These are phyloP conservation scores for Trametes cinnabarina DNA, from an alignment of 768 basidiomycete genomes.

Conservation along the genomic window DNA sequence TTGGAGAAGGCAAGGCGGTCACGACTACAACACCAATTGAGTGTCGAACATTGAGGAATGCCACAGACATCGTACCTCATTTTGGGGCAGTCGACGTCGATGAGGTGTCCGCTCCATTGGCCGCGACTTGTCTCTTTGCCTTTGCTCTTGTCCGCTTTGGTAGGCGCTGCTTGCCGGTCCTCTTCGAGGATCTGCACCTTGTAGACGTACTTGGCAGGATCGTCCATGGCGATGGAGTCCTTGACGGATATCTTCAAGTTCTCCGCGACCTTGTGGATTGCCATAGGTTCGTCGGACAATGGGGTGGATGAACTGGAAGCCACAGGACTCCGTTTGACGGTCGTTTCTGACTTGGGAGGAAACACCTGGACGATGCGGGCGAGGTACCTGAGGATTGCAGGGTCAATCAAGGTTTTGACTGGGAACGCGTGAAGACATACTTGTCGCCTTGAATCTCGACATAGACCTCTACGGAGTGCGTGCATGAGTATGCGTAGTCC, in stretches of 20 bases:
- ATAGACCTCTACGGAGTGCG: conserved; percentile 60
- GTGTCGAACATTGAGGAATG: not conserved
- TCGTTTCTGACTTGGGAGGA: conserved; percentile 42
- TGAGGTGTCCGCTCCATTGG: conserved; percentile 70
- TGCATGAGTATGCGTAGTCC: not conserved
- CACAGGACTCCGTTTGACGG: conserved; percentile 9
- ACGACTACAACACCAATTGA: conserved; percentile 52
- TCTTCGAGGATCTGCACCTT: conserved; percentile 80
- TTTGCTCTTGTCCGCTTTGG: conserved; percentile 56
- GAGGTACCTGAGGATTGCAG: conserved; percentile 57
- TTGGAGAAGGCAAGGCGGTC: conserved; percentile 96
- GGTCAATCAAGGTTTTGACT: conserved; percentile 19
- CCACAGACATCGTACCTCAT: conserved; percentile 63
- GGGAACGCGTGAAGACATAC: conserved; percentile 44
- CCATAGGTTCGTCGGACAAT: conserved; percentile 41
- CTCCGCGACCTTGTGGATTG: conserved; percentile 66
- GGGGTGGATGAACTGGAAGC: conserved; percentile 34
- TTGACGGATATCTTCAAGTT: conserved; percentile 76
- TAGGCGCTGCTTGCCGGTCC: conserved; percentile 61
- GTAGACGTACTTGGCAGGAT: conserved; percentile 83
- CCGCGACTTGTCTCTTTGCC: conserved; percentile 48
- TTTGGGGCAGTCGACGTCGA: conserved; percentile 76
- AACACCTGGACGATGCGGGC: conserved; percentile 78
- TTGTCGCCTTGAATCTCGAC: conserved; percentile 87
- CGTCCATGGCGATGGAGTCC: conserved; percentile 68